Evolutionary conservation across 805 yeast genomes (phyloP), one percentile per base, ranked within the genome.

Genomic region (Phaffomyces thermotolerans): DNA sequence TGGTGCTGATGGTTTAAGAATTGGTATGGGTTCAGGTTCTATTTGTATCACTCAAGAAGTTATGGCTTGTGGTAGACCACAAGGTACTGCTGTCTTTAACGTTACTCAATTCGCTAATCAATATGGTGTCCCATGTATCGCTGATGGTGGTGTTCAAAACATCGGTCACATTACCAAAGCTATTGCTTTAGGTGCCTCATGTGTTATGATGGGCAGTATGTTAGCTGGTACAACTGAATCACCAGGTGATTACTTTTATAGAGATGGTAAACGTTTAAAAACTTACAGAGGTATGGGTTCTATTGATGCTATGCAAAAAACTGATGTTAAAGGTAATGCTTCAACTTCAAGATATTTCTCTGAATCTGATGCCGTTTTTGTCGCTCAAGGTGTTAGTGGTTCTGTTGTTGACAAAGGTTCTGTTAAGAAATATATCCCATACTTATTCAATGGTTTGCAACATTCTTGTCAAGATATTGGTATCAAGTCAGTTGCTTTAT

Each of bases 31-130:
- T 64, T 87, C 98, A 30, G 99, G 99, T 61, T 88, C 97, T 50
- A 95, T 95, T 66, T 93, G 99, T 78, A 93, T 93, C 65, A 93
- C 99, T 42, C 99, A 93, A 74, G 99, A 93, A 73, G 99, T 93
- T 48, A 93, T 93, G 99, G 99, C 99, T 42, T 95, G 96, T 72
- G 99, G 99, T 72, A 89, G 99, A 78, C 99, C 99, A 49, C 99
- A 93, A 75, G 99, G 98, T 72, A 89, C 98, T 54, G 99, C 99
- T 49, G 98, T 93, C 43, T 90, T 79, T 76, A 83, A 80, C 54
- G 99, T 93, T 44, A 76, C 93, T 52, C 90, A 91, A 73, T 90
- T 93, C 64, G 95, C 98, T 54, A 83, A 81, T 69, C 78, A 81
- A 66, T 93, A 91, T 64, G 99, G 99, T 65, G 95, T 93, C 53